Evolutionary conservation across 352 stramenopile species (phyloP), one percentile per base, ranked within the genome.

Genomic region (Phytophthora crassamura): DNA sequence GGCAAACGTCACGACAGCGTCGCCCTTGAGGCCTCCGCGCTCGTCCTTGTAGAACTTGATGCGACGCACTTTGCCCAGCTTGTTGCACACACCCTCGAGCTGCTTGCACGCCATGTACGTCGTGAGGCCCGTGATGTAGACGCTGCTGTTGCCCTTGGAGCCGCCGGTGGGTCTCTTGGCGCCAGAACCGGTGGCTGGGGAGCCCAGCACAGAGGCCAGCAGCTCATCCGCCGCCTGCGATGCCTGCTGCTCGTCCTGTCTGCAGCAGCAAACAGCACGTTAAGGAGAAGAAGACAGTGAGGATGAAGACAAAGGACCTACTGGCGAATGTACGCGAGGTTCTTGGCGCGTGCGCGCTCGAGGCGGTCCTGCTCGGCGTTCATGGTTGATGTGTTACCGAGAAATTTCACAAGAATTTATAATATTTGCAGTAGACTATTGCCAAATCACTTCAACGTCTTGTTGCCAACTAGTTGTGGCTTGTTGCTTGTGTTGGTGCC

Each of bases 1-100:
- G 20, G 64, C 66, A 68, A 93, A 95, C n/a, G 82, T 89, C 66
- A 94, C 84, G 2, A 92, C 72, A n/a, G 88, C 88, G 38, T 95
- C 88, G n/a, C 88, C 88, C 63, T 95, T 94, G 15, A 95, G 76
- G 22, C 86, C 79, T 56, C 88, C 88, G 16, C 73, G 76, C 10
- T 88, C 81, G 59, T 93, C 78, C 49, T 93, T 86, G 78, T 95
- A 95, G 53, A 95, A 94, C 57, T 95, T 95, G 63, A 93, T 78
- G 18, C 88, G 88, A 11, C 85, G 81, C 58, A 95, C 88, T 67
- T 92, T 93, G 54, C 88, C 88, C 4, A 95, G 66, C 53, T 85
- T 88, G 30, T 64, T 58, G 62, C 84, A 93, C 25, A 93, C 48
- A 15, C 71, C 75, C 75, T 95, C 88, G 10, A 95, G 73, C 54